A percentile compares a stretch with the other conserved stretches of the same genome.
phyloP scores from a whole-genome alignment of 1,284 basidiomycete species.

The Heterobasidion parviporum region DNA sequence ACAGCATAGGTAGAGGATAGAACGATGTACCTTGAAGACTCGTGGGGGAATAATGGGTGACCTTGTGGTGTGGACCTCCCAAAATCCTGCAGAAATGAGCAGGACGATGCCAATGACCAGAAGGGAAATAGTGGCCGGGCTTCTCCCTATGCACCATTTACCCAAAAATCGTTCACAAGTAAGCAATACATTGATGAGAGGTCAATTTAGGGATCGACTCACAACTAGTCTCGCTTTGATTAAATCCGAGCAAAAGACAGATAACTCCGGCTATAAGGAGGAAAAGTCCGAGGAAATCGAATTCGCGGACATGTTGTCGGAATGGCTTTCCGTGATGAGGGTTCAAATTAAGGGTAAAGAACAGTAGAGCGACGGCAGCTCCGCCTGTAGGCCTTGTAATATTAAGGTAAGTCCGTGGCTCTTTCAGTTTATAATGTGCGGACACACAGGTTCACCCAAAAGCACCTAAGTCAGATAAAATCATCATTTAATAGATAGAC shows the following conservation, averaged over 20 bases:
- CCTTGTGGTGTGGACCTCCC: conserved; percentile 58
- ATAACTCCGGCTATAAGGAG: conserved; percentile 69
- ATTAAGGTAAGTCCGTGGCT: neutral
- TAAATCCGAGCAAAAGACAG: conserved; percentile 31
- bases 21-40: conserved; percentile 52
- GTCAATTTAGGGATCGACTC: conserved; percentile 13
- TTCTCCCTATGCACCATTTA: conserved; percentile 19
- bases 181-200: neutral
- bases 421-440: neutral
- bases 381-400: neutral
- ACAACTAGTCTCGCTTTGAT: conserved; percentile 65
- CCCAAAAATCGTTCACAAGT: neutral
- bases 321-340: conserved; percentile 54
- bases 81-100: conserved; percentile 48
- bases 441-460: conserved; percentile 64
- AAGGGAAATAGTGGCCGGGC: conserved; percentile 59
- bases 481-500: neutral
- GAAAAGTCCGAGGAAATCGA: conserved; percentile 71
- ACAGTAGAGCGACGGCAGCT: neutral
- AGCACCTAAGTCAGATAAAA: conserved; percentile 40
- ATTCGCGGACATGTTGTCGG: conserved; percentile 53
- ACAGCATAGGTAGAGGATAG: neutral
- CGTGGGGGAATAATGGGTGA: conserved; percentile 37
- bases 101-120: conserved; percentile 59
- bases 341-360: conserved; percentile 57